These are phyloP conservation scores for Alternaria ventricosa DNA, from an alignment of 2,329 filamentous ascomycete genomes.

Conservation along the genomic window DNA sequence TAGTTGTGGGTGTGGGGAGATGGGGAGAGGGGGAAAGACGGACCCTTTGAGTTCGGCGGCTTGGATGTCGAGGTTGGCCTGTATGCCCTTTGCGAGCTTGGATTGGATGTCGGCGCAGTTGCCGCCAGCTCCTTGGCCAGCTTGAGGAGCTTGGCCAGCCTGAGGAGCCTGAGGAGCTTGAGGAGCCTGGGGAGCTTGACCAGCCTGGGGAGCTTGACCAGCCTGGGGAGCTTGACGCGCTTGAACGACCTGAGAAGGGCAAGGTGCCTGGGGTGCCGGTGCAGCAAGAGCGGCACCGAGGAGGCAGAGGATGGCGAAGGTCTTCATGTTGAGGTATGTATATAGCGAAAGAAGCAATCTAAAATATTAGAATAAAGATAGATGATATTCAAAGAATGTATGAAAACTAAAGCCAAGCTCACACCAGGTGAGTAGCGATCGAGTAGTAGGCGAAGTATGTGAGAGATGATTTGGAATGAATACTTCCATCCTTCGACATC, in stretches of 20 bases:
- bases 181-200: background rate
- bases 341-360: background rate
- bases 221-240: background rate
- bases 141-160: background rate
- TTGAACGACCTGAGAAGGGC: background rate
- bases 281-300: constrained; percentile 2
- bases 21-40: too few species aligned
- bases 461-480: background rate
- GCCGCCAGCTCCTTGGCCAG: background rate
- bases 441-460: background rate
- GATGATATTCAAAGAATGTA: background rate
- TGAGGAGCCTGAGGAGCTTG: background rate
- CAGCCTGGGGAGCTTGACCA: background rate
- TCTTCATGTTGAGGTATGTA: constrained; percentile 9
- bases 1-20: background rate
- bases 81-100: constrained; percentile 22
- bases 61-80: constrained; percentile 30
- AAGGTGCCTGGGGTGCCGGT: background rate
- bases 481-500: background rate
- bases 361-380: background rate
- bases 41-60: constrained; percentile 28
- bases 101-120: background rate
- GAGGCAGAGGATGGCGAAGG: constrained; percentile 6
- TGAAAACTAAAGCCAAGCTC: background rate
- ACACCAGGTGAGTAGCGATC: constrained; percentile 3